Evolutionary conservation across 2,329 filamentous ascomycete species (phyloP), one percentile per base, ranked within the genome.

Genomic region (Cladosporium sp.): DNA sequence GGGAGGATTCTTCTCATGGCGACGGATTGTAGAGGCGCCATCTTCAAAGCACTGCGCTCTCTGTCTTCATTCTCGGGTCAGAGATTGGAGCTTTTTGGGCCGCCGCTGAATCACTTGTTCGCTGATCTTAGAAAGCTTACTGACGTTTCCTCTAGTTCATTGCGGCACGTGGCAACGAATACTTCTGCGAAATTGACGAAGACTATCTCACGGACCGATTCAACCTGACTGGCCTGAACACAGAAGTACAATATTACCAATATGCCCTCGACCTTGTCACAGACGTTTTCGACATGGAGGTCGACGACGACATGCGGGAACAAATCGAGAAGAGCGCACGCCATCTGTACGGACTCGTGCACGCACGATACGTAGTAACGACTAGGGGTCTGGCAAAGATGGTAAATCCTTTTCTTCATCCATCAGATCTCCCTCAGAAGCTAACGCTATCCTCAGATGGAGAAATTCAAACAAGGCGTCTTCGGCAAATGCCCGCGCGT

Each of bases 161-260:
- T 65, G 96, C 92, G 4, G 95, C 91, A 5, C 83, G 93, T 52
- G 93, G 93, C 60, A 97, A 98, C 73, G 93, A 98, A 70, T 98
- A 98, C 74, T 98, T 97, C 67, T 98, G 93, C 81, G 93, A 98
- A 70, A 97, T 98, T 65, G 93, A 98, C 72, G 93, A 98, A 71
- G 93, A 98, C 66, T 98, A 98, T 72, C 80, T 98, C 43, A 97
- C 91, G 48, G 93, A 98, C 71, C 85, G 93, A 46, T 98, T 98
- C 81, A 98, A 98, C 74, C 78, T 98, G 56, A 98, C 93, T 0
- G 93, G 93, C 35, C 81, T 98, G 46, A 96, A 97, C 73, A 92
- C 89, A 34, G 93, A 98, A 70, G 93, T 98, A 11, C 89, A 95
- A 67, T 96, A 97, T 77, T 98, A 98, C 67, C 93, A 98, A 72